Conservation (phyloP, 2,329 filamentous ascomycete genomes). For the Ceratocystis smalleyi region DNA sequence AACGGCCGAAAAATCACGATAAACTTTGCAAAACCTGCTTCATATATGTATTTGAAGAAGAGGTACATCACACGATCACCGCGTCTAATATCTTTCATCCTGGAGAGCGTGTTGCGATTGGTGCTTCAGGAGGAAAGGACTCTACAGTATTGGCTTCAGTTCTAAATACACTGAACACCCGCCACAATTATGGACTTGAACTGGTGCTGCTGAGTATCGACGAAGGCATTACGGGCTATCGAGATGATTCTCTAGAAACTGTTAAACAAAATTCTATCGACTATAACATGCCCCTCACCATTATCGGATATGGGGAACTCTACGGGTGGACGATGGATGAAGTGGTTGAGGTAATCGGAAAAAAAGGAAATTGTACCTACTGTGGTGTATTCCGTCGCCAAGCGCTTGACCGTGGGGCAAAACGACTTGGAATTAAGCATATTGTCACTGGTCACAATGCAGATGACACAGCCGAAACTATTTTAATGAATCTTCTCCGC, state of each 20-base stretch:
- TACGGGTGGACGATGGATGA: slow-evolving; percentile 99
- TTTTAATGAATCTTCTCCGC: slow-evolving; percentile 89
- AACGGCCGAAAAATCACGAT: slow-evolving; percentile 85
- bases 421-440: slow-evolving; percentile 72
- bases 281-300: slow-evolving; percentile 81
- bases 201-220: slow-evolving; percentile 83
- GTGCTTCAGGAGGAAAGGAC: slow-evolving; percentile 92
- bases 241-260: slow-evolving; percentile 89
- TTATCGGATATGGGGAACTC: slow-evolving; percentile 81
- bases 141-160: slow-evolving; percentile 92
- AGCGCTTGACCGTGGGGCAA: slow-evolving; percentile 81
- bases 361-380: slow-evolving; percentile 98
- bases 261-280: slow-evolving; percentile 86
- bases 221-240: slow-evolving; percentile 91
- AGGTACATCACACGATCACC: slow-evolving; percentile 84
- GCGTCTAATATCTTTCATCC: slow-evolving; percentile 64
- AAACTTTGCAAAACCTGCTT: slow-evolving; percentile 89
- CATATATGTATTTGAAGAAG: slow-evolving; percentile 71
- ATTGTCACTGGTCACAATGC: slow-evolving; percentile 97
- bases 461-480: slow-evolving; percentile 91
- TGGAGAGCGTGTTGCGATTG: slow-evolving; percentile 82
- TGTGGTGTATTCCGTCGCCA: slow-evolving; percentile 93
- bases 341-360: slow-evolving; percentile 87
- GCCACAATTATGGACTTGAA: slow-evolving; percentile 72
- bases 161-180: slow-evolving; percentile 83